A percentile compares a stretch with the other conserved stretches of the same genome.
phyloP scores from a whole-genome alignment of 2,329 filamentous ascomycete species.

The Xylaria digitata region DNA sequence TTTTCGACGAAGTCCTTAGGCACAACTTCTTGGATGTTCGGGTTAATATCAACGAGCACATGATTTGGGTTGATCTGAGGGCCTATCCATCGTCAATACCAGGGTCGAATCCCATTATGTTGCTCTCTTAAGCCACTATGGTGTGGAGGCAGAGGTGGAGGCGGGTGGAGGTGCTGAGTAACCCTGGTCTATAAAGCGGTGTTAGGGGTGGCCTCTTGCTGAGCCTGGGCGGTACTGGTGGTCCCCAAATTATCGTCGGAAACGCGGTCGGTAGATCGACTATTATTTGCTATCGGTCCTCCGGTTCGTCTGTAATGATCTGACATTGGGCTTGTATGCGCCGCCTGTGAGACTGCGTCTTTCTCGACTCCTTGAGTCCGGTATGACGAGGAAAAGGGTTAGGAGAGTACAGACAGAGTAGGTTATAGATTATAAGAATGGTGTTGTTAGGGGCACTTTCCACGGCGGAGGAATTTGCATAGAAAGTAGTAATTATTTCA shows the following conservation, averaged over 20 bases:
- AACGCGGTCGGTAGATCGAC: neutral
- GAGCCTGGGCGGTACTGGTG: neutral
- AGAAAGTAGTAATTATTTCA: no score
- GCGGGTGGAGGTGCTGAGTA: neutral
- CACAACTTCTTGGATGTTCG: neutral
- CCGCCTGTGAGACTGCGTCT: neutral
- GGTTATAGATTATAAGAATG: no score
- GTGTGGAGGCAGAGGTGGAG: no score
- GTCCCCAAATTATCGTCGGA: neutral
- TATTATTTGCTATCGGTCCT: accelerated
- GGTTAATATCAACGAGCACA: neutral
- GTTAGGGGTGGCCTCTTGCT: neutral
- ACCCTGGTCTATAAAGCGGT: neutral
- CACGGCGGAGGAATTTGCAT: no score
- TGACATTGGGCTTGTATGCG: neutral
- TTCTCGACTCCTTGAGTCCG: neutral
- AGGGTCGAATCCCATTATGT: neutral
- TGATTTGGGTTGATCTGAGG: neutral
- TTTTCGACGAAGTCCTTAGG: neutral
- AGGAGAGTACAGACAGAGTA: no score
- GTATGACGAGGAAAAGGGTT: no score
- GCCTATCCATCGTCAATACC: neutral
- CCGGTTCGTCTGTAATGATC: neutral
- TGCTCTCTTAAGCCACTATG: no score
- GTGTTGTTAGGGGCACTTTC: no score